phyloP scores from a whole-genome alignment of 805 yeast species.

The Priceomyces medius region DNA sequence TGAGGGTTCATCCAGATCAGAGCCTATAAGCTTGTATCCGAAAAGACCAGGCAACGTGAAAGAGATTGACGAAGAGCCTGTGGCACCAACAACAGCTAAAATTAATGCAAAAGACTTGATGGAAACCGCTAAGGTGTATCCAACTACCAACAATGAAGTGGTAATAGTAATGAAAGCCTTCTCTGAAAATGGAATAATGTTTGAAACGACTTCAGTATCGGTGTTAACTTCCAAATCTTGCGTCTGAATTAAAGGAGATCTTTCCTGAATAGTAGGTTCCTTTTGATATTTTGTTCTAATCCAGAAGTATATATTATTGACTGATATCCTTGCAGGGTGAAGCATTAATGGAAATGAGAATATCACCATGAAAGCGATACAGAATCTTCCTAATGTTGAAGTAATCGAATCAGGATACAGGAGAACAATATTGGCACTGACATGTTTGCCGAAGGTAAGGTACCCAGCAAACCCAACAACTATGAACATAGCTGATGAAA shows the following conservation, averaged over 20 bases:
- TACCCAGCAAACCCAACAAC: conserved; percentile 82
- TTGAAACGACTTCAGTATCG: not conserved
- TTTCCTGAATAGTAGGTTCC: not conserved
- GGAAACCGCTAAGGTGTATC: conserved; percentile 63
- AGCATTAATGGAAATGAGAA: conserved; percentile 87
- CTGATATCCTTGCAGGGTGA: conserved; percentile 85
- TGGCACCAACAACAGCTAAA: conserved; percentile 85
- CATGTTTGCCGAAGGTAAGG: conserved; percentile 79
- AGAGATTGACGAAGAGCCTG: conserved; percentile 90
- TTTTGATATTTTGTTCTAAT: conserved; percentile 22
- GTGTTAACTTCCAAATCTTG: conserved; percentile 6
- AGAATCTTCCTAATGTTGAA: conserved; percentile 77
- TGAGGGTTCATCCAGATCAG: conserved; percentile 30
- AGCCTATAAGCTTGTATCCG: conserved; percentile 71
- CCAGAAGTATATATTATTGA: conserved; percentile 67
- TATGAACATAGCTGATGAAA: conserved; percentile 63
- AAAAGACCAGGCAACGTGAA: conserved; percentile 88
- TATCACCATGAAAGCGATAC: conserved; percentile 76
- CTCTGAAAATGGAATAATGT: conserved; percentile 29
- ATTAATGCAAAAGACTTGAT: conserved; percentile 78
- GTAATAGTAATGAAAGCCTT: conserved; percentile 28
- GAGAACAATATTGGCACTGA: conserved; percentile 74
- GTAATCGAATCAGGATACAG: conserved; percentile 65
- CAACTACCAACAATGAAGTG: conserved; percentile 39
- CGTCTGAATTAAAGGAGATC: not conserved